Evolutionary conservation across 257 asterid species (phyloP), one percentile per base, ranked within the genome.

Genomic region (Voacanga thouarsii): DNA sequence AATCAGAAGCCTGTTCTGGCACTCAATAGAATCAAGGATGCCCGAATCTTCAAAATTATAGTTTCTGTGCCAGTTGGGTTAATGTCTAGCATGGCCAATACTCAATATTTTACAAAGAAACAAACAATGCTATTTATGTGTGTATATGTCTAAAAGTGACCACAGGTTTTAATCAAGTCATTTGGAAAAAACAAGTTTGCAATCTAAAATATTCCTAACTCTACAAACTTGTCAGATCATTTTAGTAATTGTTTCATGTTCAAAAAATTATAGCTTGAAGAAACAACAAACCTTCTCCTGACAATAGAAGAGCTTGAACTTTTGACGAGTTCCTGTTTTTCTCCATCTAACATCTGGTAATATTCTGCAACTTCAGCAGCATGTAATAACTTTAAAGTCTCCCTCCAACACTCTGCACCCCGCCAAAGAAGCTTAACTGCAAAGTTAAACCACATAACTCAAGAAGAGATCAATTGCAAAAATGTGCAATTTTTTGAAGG

Each of bases 381-480:
- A 24, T 72, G 85, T 75, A 96, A 71, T 81, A 93, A 97, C 78
- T 83, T 87, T 72, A 93, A 85, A 83, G 92, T 89, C 89, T 92
- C 98, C 64, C 87, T 87, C 99, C 99, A 96, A 84, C 94, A 96
- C 72, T 93, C 98, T 45, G 84, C 88, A 43, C 94, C 98, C 57
- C 77, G 88, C 99, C 99, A 96, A 69, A 90, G 92, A 83, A 90
- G 96, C 89, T 93, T 96, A 74, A 92, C 99, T 96, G 92, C 76
- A 86, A 84, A 79, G 41, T 7, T 7, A 75, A 68, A 74, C 33
- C 77, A 51, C 43, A 69, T 72, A 80, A 76, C 64, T 77, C 79
- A 56, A 50, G 67, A 60, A 11, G 63, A 44, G 68, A 67, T 78
- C 57, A 12, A 72, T 49, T 33, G 41, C 28, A 24, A 68, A 26